Percentiles rank a stretch among this genome's conserved stretches.
Conservation (phyloP, 495 filamentous ascomycete species). For the Penicillium subrubescens region DNA sequence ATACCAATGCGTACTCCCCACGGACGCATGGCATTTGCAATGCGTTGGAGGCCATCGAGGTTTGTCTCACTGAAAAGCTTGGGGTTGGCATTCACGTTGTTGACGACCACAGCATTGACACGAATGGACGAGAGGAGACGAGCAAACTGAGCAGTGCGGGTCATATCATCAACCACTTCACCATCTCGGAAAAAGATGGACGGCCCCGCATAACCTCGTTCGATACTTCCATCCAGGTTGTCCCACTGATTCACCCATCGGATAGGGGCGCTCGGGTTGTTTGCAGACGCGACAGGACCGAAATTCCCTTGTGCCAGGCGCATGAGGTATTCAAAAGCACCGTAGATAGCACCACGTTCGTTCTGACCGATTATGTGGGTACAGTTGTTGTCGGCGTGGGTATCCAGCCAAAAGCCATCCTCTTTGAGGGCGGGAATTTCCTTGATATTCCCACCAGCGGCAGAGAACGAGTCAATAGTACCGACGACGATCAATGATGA, state of each 20-base stretch:
- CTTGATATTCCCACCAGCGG: neutral
- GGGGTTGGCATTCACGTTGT: slow-evolving; percentile 70
- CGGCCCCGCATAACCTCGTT: slow-evolving; percentile 63
- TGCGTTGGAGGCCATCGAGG: slow-evolving; percentile 57
- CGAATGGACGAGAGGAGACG: slow-evolving; percentile 64
- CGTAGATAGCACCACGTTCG: slow-evolving; percentile 62
- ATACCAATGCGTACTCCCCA: slow-evolving; percentile 65
- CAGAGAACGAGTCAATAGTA: neutral
- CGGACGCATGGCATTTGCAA: slow-evolving; percentile 63
- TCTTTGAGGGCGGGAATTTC: neutral
- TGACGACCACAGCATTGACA: slow-evolving; percentile 64
- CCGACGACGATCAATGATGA: neutral
- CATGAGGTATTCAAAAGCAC: slow-evolving; percentile 69
- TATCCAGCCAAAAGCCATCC: neutral
- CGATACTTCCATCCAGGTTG: slow-evolving; percentile 67
- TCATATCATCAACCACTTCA: slow-evolving; percentile 51
- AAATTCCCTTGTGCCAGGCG: slow-evolving; percentile 58
- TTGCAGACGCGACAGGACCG: slow-evolving; percentile 43
- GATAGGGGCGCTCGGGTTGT: slow-evolving; percentile 58
- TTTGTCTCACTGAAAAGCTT: slow-evolving; percentile 54
- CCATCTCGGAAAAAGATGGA: slow-evolving; percentile 67
- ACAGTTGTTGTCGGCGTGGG: neutral
- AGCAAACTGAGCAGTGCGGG: slow-evolving; percentile 59
- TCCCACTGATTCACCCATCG: slow-evolving; percentile 73
- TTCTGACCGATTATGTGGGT: slow-evolving; percentile 66